Evolutionary conservation across 805 yeast genomes (phyloP).

Genomic region (Dipodascus geniculatus): DNA sequence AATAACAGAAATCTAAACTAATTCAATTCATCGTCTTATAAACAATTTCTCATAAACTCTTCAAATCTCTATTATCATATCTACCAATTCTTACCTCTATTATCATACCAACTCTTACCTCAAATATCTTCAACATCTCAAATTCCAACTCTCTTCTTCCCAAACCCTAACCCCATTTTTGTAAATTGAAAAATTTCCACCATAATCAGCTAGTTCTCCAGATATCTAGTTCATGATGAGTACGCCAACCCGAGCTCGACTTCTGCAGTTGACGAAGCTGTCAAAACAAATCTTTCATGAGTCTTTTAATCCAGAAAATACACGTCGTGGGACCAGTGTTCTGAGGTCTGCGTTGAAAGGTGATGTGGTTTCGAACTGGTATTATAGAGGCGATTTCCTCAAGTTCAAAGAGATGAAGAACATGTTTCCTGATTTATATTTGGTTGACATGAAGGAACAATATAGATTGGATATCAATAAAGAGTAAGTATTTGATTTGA

Average conservation of each 20-base stretch:
- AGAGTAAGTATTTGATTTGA: conserved; percentile 2
- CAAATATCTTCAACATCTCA: no score
- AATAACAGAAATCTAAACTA: no score
- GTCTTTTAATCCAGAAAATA: conserved; percentile 23
- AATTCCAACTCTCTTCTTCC: not conserved
- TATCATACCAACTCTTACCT: no score
- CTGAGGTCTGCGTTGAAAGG: conserved; percentile 24
- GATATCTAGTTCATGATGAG: not conserved
- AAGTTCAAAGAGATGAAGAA: conserved; percentile 10
- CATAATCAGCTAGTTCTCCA: not conserved
- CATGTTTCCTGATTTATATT: conserved; percentile 13
- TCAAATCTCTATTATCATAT: no score
- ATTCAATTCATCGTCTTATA: no score
- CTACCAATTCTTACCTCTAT: no score
- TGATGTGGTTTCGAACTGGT: conserved; percentile 22
- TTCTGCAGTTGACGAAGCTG: conserved; percentile 19
- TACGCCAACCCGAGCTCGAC: conserved; percentile 15
- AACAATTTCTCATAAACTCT: no score
- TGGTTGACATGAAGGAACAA: conserved; percentile 12
- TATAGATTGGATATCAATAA: conserved; percentile 14
- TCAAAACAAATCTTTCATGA: conserved; percentile 22
- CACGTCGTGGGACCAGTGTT: conserved; percentile 25
- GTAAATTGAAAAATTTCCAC: not conserved
- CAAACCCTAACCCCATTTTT: not conserved
- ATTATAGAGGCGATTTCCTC: conserved; percentile 17